Percentiles rank a stretch among this genome's conserved stretches.
phyloP scores from a whole-genome alignment of 441 rosid genomes.

The Gossypium davidsonii region DNA sequence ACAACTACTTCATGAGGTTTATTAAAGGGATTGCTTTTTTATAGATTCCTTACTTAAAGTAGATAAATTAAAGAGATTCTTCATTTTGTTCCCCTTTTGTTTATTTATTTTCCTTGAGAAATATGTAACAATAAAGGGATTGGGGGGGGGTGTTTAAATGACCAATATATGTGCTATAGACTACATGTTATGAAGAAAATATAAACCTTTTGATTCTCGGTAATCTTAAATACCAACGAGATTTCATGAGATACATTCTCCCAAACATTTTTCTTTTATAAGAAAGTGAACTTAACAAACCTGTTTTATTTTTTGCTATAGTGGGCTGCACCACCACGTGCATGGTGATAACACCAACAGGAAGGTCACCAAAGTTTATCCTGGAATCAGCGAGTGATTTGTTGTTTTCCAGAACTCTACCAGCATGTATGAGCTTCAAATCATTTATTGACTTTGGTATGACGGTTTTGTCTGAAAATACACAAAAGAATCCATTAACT shows the following conservation, averaged over 20 bases:
- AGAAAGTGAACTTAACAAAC: slow-evolving; percentile 17
- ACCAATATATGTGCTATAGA: neutral
- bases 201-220: neutral
- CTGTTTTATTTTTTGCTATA: slow-evolving; percentile 28
- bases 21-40: neutral
- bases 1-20: neutral
- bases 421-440: slow-evolving; percentile 45
- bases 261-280: neutral
- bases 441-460: slow-evolving; percentile 37
- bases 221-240: neutral
- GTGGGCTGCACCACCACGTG: slow-evolving; percentile 39
- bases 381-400: slow-evolving; percentile 38
- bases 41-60: neutral
- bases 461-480: slow-evolving; percentile 27
- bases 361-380: slow-evolving; percentile 28
- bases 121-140: neutral
- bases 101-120: neutral
- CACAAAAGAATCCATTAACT: slow-evolving; percentile 5
- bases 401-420: slow-evolving; percentile 42
- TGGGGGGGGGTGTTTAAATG: neutral
- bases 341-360: slow-evolving; percentile 34
- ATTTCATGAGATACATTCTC: neutral
- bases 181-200: neutral
- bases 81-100: neutral
- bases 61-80: neutral